Conservation (phyloP, 805 yeast species). For the Zygosaccharomyces bisporus region DNA sequence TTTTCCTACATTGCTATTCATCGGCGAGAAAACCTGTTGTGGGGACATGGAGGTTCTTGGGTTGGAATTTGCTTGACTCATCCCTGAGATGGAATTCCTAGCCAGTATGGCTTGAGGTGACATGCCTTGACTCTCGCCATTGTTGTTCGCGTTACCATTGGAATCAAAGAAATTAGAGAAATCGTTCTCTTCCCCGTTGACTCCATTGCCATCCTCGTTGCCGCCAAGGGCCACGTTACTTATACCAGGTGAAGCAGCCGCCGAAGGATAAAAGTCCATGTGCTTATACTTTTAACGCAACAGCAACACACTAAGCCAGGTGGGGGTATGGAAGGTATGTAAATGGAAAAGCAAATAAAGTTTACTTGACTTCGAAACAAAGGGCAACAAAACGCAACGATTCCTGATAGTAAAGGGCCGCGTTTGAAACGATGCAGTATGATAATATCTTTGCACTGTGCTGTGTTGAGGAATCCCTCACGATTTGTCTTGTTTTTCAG, state of each 20-base stretch:
- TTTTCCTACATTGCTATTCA: slow-evolving; percentile 10
- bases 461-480: slow-evolving; percentile 6
- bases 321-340: not conserved
- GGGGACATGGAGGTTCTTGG: slow-evolving; percentile 24
- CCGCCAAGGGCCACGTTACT: slow-evolving; percentile 2
- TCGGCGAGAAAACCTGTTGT: slow-evolving; percentile 27
- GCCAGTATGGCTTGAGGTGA: slow-evolving; percentile 37
- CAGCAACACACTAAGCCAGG: not conserved
- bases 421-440: slow-evolving; percentile 6
- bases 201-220: slow-evolving; percentile 19
- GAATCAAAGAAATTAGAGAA: slow-evolving; percentile 46
- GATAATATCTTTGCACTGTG: slow-evolving; percentile 5
- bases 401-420: slow-evolving; percentile 1
- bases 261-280: slow-evolving; percentile 8
- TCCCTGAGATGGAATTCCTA: slow-evolving; percentile 23
- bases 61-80: slow-evolving; percentile 4
- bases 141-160: slow-evolving; percentile 34
- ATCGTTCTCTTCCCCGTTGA: slow-evolving; percentile 23
- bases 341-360: slow-evolving; percentile 1
- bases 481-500: slow-evolving; percentile 4
- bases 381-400: slow-evolving; percentile 1
- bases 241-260: slow-evolving; percentile 9
- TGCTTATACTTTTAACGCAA: not conserved
- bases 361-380: not conserved
- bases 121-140: slow-evolving; percentile 14